Evolutionary conservation across 805 yeast genomes (phyloP), one percentile per base, ranked within the genome.

Genomic region (Candida awuae): DNA sequence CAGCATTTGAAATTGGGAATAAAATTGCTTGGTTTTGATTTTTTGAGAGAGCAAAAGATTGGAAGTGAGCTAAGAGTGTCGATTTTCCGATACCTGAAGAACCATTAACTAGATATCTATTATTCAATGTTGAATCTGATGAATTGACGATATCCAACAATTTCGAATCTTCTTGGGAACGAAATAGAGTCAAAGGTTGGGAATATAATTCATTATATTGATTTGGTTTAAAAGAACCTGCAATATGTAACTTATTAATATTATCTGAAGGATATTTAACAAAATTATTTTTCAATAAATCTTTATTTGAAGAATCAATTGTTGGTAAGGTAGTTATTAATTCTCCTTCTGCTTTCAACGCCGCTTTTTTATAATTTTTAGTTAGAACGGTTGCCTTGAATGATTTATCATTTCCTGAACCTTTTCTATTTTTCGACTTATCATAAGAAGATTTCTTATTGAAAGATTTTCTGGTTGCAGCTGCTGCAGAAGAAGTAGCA

Each of bases 71-170:
- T 34, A 87, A 51, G 28, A 80, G 52, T 0, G 85, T 74, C 3
- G 90, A 73, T 63, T 87, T 88, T 7, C 97, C 97, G 9, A 73
- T 68, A 35, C 95, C 95, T 32, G 73, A 61, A 39, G 71, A 78
- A 31, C 95, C 95, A 16, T 73, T 56, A n/a, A 85, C 44, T 22
- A 78, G 63, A 22, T 71, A 50, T 49, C 80, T 68, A 52, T 76
- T 80, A 10, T 59, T 47, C 12, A 49, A 50, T 1, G 71, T 56
- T 0, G 70, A 52, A 0, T 64, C 34, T 19, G 71, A 55, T 6
- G 58, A 56, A 14, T 59, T 43, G 9, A 77, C 52, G 33, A 77
- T 58, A 1, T 62, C 52, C 18, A 62, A 48, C 10, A 75, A 47
- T 17, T 66, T 52, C 15, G 53, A 42, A 5, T 68, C 58, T 29